Conservation (phyloP, 202 grass and related monocot genomes). For the Elaeis oleifera region DNA sequence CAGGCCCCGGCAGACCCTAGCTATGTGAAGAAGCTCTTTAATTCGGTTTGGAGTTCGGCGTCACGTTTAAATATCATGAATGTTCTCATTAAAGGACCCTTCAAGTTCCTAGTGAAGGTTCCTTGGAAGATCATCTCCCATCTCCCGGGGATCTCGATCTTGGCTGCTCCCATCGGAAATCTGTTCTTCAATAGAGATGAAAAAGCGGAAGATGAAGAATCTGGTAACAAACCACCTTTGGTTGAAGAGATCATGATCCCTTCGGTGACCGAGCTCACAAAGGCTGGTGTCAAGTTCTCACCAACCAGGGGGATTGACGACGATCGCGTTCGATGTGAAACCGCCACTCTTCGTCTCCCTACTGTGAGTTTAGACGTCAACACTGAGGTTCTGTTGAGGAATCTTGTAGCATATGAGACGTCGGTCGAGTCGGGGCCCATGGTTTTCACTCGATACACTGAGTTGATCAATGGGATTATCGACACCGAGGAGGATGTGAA, state of each 20-base stretch:
- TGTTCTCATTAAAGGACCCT: slow-evolving; percentile 34
- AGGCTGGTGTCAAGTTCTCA: slow-evolving; percentile 46
- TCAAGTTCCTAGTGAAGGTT: slow-evolving; percentile 54
- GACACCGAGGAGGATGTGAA: slow-evolving; percentile 64
- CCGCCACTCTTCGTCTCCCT: slow-evolving; percentile 50
- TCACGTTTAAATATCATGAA: slow-evolving; percentile 24
- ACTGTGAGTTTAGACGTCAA: slow-evolving; percentile 43
- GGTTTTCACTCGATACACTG: slow-evolving; percentile 56
- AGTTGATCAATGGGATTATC: slow-evolving; percentile 91
- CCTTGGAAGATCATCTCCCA: slow-evolving; percentile 71
- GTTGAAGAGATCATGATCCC: slow-evolving; percentile 84
- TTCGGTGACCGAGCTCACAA: slow-evolving; percentile 47
- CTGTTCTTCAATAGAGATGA: slow-evolving; percentile 29
- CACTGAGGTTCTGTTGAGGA: slow-evolving; percentile 59
- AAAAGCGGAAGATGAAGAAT: slow-evolving; percentile 15
- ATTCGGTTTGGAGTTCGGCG: slow-evolving; percentile 29
- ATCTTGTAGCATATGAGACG: slow-evolving; percentile 76
- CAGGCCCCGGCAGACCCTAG: slow-evolving; percentile 8
- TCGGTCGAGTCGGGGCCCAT: slow-evolving; percentile 42
- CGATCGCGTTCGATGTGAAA: slow-evolving; percentile 49
- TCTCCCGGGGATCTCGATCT: slow-evolving; percentile 44
- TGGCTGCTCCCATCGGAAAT: slow-evolving; percentile 35
- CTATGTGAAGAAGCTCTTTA: slow-evolving; percentile 37
- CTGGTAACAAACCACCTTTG: slow-evolving; percentile 42
- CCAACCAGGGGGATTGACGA: slow-evolving; percentile 43